Conservation (phyloP, 2,329 filamentous ascomycete genomes). For the Aspergillus sp. region DNA sequence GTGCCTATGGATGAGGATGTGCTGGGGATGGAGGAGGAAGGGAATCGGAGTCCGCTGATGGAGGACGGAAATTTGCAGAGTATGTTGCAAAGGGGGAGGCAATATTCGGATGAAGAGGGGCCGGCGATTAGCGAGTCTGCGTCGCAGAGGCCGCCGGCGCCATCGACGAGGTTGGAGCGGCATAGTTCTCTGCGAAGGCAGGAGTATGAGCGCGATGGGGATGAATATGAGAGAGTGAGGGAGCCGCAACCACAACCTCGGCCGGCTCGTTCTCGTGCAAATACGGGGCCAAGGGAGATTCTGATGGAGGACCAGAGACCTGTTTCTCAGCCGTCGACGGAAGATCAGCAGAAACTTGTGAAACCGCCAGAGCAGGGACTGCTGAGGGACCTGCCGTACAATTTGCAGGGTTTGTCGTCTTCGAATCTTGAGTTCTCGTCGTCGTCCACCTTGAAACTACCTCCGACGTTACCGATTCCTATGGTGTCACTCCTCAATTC, state of each 20-base stretch:
- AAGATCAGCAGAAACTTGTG: slow-evolving; percentile 36
- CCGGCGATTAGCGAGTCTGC: slow-evolving; percentile 37
- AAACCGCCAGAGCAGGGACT: slow-evolving; percentile 60
- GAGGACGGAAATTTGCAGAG: slow-evolving; percentile 33
- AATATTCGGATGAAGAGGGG: slow-evolving; percentile 30
- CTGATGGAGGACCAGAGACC: slow-evolving; percentile 12
- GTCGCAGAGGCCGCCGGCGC: slow-evolving; percentile 23
- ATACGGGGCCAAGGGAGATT: slow-evolving; percentile 14
- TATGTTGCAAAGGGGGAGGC: slow-evolving; percentile 24
- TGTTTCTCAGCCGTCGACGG: slow-evolving; percentile 9
- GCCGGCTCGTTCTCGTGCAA: slow-evolving; percentile 11
- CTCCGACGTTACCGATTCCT: slow-evolving; percentile 71
- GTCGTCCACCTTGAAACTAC: slow-evolving; percentile 65
- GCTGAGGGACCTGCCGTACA: slow-evolving; percentile 80
- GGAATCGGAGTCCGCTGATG: slow-evolving; percentile 32
- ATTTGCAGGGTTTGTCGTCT: slow-evolving; percentile 84
- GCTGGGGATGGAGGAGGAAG: slow-evolving; percentile 17
- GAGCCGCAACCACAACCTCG: slow-evolving; percentile 1
- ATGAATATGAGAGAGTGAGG: slow-evolving; percentile 15
- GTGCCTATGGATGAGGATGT: slow-evolving; percentile 20
- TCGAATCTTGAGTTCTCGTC: slow-evolving; percentile 71
- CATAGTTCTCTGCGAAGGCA: slow-evolving; percentile 17
- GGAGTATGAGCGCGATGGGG: slow-evolving; percentile 15
- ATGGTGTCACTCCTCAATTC: slow-evolving; percentile 81
- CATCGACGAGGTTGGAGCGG: slow-evolving; percentile 16